phyloP scores from a whole-genome alignment of 2,329 filamentous ascomycete species.

The Lecanoromycetidae sp. region DNA sequence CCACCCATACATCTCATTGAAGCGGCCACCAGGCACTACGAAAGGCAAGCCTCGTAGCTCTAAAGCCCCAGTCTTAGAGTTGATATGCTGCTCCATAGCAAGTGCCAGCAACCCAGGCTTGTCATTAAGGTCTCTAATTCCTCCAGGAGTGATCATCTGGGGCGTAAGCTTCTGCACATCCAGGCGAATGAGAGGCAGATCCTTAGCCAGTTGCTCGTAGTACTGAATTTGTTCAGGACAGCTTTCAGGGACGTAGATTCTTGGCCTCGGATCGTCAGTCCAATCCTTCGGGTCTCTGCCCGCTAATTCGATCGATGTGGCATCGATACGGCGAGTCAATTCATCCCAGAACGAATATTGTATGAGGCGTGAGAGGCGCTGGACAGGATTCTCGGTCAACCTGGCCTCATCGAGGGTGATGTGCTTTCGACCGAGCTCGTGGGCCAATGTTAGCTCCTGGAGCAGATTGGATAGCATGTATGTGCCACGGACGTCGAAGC shows the following conservation, averaged over 20 bases:
- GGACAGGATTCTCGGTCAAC: constrained; percentile 89
- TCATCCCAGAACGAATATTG: constrained; percentile 87
- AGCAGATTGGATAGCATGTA: constrained; percentile 68
- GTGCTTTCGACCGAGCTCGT: constrained; percentile 79
- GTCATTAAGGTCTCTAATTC: constrained; percentile 70
- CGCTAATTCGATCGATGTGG: constrained; percentile 67
- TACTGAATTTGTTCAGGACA: constrained; percentile 83
- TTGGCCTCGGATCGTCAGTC: constrained; percentile 80
- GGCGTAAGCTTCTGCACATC: constrained; percentile 73
- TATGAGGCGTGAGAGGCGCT: constrained; percentile 77
- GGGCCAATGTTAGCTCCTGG: constrained; percentile 84
- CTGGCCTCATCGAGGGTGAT: constrained; percentile 86
- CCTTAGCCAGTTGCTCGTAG: constrained; percentile 66
- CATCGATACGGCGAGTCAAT: constrained; percentile 79
- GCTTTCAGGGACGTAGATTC: constrained; percentile 79
- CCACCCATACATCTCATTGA: constrained; percentile 98
- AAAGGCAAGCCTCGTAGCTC: constrained; percentile 76
- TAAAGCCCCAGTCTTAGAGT: constrained; percentile 46
- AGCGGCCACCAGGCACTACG: constrained; percentile 87
- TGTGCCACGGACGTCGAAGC: constrained; percentile 5
- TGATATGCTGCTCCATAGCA: constrained; percentile 64
- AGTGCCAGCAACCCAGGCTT: constrained; percentile 83
- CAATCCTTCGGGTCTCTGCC: constrained; percentile 68
- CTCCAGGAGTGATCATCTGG: constrained; percentile 60
- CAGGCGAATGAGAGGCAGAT: constrained; percentile 69